These are phyloP conservation scores for Xylariales sp. DNA, from an alignment of 2,329 filamentous ascomycete genomes.

Conservation along the genomic window DNA sequence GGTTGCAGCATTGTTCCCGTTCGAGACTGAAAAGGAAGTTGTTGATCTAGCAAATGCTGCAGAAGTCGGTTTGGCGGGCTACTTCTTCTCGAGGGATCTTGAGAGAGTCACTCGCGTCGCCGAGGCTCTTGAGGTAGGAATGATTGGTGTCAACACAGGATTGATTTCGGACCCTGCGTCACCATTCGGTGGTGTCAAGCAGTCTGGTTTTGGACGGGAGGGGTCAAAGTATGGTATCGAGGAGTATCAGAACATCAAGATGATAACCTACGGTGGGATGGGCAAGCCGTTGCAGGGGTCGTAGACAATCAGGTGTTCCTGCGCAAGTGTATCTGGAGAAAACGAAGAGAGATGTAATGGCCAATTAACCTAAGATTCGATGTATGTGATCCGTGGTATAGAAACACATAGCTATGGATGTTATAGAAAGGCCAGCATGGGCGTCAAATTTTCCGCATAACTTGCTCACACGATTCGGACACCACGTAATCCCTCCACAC, in stretches of 20 bases:
- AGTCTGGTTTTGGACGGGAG: constrained; percentile 76
- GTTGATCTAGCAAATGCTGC: constrained; percentile 75
- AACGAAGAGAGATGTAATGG: too few relatives aligned
- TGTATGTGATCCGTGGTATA: too few relatives aligned
- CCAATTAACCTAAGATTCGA: too few relatives aligned
- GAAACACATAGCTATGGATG: too few relatives aligned
- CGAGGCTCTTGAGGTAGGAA: constrained; percentile 73
- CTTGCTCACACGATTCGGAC: too few relatives aligned
- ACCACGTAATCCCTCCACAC: too few relatives aligned
- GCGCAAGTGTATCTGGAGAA: too few relatives aligned
- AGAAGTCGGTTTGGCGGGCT: constrained; percentile 86
- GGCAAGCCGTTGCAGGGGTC: constrained; percentile 47
- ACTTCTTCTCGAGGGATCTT: constrained; percentile 76
- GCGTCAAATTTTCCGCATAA: too few relatives aligned
- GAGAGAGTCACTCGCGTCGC: constrained; percentile 57
- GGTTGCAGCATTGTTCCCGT: constrained; percentile 83
- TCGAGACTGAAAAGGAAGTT: constrained; percentile 84
- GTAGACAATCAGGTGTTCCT: too few relatives aligned
- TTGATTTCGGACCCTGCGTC: constrained; percentile 53
- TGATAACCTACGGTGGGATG: constrained; percentile 50
- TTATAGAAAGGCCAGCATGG: too few relatives aligned
- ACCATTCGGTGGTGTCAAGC: constrained; percentile 76
- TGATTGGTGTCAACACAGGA: constrained; percentile 82
- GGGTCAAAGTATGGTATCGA: constrained; percentile 72
- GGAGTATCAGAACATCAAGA: constrained; percentile 74